phyloP scores from a whole-genome alignment of 495 filamentous ascomycete genomes.

The Viridothelium virens region DNA sequence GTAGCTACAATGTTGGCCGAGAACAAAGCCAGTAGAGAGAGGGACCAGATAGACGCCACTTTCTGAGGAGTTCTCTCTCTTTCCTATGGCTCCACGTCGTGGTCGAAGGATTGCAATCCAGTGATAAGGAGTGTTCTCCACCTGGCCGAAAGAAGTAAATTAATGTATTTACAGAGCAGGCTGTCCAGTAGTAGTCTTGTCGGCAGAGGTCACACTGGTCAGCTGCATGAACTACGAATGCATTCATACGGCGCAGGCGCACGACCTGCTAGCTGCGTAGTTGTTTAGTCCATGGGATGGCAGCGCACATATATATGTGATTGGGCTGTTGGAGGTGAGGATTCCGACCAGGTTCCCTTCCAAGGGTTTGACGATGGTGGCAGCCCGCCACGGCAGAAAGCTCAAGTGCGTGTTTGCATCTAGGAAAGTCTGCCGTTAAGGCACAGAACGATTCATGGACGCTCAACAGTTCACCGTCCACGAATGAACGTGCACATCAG shows the following conservation, averaged over 20 bases:
- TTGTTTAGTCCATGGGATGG: neutral
- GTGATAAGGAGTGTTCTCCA: neutral
- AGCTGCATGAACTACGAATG: neutral
- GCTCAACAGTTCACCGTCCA: neutral
- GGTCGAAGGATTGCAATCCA: neutral
- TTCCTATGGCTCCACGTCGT: neutral
- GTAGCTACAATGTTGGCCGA: neutral
- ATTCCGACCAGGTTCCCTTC: neutral
- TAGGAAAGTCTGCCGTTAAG: neutral
- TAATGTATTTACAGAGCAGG: conserved; percentile 1
- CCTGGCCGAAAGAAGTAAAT: neutral
- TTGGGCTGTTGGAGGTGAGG: neutral
- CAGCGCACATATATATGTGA: neutral
- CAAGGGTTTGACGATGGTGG: neutral
- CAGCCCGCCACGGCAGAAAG: neutral
- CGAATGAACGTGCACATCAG: neutral
- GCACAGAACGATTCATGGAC: neutral
- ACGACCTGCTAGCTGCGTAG: neutral
- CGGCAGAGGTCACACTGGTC: neutral
- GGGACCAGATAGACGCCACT: neutral
- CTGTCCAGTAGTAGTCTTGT: neutral
- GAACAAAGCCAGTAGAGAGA: neutral
- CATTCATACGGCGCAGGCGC: neutral
- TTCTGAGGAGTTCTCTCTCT: neutral
- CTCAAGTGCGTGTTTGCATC: neutral